Evolutionary conservation across 2,329 filamentous ascomycete species (phyloP), one percentile per base, ranked within the genome.

Genomic region (Xylariaceae sp.): DNA sequence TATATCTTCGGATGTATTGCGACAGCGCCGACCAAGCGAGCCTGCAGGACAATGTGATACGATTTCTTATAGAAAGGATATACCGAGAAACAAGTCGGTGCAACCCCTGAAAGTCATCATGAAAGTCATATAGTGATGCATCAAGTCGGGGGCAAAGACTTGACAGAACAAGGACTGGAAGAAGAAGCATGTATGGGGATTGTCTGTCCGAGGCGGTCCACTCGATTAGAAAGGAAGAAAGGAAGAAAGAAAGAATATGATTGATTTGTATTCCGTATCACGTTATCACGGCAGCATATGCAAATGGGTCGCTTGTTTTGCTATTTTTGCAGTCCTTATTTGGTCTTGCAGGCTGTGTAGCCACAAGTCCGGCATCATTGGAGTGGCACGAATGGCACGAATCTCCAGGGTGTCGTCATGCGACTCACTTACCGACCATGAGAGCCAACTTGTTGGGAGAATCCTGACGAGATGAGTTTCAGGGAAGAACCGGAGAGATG

Each of bases 401-500:
- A 30, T 30, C 23, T 30, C 23, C 23, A 30, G 23, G 23, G 23
- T 30, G 23, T 63, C 49, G 58, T 67, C 61, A 68, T 69, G 65
- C 67, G 60, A 61, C 57, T 63, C 53, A 58, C 51, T 56, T 42
- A 47, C 17, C 48, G 34, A 18, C 11, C 15, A 7, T 51, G 52
- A 30, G 49, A 34, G 23, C 13, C 8, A 58, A 49, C 17, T 8
- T n/a, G 9, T 9, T 3, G 52, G 62, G 9, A 42, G 8, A 13
- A 7, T 42, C 8, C 37, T 42, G 11, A 57, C 66, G 61, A 35
- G 62, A 57, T 67, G 61, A 35, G 62, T 62, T 61, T 63, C 51
- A 49, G 9, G 8, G 37, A 13, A 42, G 11, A 53, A 59, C 58
- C 63, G 61, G 61, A 68, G 68, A 70, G 67, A 70, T 66, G 58